These are phyloP conservation scores for Xylariaceae sp. DNA, from an alignment of 2,329 filamentous ascomycete species.

Conservation along the genomic window DNA sequence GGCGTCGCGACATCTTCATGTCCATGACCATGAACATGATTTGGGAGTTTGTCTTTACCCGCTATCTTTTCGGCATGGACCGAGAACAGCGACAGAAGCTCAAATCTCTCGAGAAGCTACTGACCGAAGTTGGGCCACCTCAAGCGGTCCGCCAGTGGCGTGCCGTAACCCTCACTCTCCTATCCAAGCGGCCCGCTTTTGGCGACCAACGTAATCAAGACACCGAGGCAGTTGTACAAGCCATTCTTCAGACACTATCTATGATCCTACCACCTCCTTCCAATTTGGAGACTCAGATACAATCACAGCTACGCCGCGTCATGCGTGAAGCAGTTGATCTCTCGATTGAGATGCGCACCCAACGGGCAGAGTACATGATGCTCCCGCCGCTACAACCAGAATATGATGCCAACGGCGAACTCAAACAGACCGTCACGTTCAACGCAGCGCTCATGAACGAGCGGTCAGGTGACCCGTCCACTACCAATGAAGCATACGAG, in stretches of 20 bases:
- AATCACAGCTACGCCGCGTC: constrained; percentile 84
- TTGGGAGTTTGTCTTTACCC: constrained; percentile 98
- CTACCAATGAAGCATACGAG: constrained; percentile 82
- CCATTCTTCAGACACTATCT: constrained; percentile 83
- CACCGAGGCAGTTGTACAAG: constrained; percentile 93
- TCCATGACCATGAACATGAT: constrained; percentile 99
- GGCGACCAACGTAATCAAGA: constrained; percentile 83
- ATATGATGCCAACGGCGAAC: constrained; percentile 91
- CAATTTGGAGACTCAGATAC: constrained; percentile 79
- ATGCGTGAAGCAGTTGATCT: constrained; percentile 88
- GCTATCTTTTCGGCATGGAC: constrained; percentile 98
- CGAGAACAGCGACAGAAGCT: constrained; percentile 96
- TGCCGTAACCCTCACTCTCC: constrained; percentile 88
- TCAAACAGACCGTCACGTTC: constrained; percentile 87
- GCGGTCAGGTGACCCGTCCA: constrained; percentile 69
- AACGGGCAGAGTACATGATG: constrained; percentile 98
- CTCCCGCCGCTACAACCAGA: constrained; percentile 92
- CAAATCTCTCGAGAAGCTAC: constrained; percentile 90
- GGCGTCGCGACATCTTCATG: constrained; percentile 94
- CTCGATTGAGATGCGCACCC: constrained; percentile 95
- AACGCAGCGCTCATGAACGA: constrained; percentile 96
- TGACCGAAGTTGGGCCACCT: constrained; percentile 84
- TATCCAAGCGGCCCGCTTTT: constrained; percentile 83
- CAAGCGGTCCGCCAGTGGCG: constrained; percentile 97
- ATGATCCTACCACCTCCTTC: constrained; percentile 86